Conservation (phyloP, 768 basidiomycete species). For the Favolaschia claudopus region DNA sequence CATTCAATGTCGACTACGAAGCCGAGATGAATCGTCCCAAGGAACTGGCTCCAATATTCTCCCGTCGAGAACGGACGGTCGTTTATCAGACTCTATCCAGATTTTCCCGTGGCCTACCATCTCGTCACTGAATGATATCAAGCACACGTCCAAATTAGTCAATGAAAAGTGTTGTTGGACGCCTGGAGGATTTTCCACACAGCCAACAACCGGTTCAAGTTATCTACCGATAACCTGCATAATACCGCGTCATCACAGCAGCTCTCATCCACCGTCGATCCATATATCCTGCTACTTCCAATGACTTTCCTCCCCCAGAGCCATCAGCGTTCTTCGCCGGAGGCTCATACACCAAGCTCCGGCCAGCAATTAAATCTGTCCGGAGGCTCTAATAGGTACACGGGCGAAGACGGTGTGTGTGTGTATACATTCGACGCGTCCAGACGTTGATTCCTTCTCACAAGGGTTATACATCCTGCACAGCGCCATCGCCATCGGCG, state of each 20-base stretch:
- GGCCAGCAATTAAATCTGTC: not conserved
- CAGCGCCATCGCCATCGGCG: slow-evolving; percentile 27
- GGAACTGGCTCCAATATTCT: too few species aligned
- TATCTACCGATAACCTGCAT: slow-evolving; percentile 10
- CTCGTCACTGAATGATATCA: slow-evolving; percentile 7
- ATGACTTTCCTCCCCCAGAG: not conserved
- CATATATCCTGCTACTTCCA: not conserved
- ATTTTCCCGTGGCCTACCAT: not conserved
- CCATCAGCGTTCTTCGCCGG: too few species aligned
- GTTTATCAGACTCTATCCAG: not conserved
- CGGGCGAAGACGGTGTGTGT: slow-evolving; percentile 18
- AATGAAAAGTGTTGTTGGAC: slow-evolving; percentile 10
- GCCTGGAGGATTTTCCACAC: slow-evolving; percentile 10
- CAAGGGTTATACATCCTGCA: slow-evolving; percentile 24
- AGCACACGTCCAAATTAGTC: slow-evolving; percentile 12
- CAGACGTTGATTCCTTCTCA: not conserved
- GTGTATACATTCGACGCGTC: not conserved
- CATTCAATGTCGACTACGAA: too few species aligned
- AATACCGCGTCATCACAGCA: slow-evolving; percentile 7
- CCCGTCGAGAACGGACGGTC: too few species aligned
- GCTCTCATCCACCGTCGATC: not conserved
- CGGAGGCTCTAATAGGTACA: not conserved
- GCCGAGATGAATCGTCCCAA: not conserved
- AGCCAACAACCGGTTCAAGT: slow-evolving; percentile 8
- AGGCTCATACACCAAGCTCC: not conserved